Base-by-base conservation (phyloP, 2,329 filamentous ascomycete genomes). In the Monosporascus ibericus region DNA sequence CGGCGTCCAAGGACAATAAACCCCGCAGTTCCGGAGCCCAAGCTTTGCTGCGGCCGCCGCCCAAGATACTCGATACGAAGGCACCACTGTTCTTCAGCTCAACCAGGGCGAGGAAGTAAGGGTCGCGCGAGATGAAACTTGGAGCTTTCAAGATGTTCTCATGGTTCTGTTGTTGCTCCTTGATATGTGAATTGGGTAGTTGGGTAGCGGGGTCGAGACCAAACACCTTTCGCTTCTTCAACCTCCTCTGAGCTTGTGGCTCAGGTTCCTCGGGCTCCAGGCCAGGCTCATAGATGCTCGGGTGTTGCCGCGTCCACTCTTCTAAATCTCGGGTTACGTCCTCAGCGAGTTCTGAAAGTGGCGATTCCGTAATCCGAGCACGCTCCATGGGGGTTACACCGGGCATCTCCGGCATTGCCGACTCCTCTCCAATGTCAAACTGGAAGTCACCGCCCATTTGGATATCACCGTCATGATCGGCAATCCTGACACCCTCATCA, bases 11-110 rank as follows among this genome's bases (percentile, higher is more conserved):
- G 1, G 91, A 95, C n/a, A 97, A 76, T 63, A 99, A 84, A n/a
- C 88, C 90, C 55, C 90, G 86, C 20, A 99, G 79, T 71, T 99
- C 94, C 1, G 92, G 92, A 3, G 92, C 92, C 92, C 91, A 96
- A 42, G 82, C 83, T 59, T 82, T 80, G 60, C 85, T 86, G 57
- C 88, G 84, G 38, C 86, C 88, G 56, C 92, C 90, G 49, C 88
- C 86, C 72, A 96, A 85, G 57, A 96, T 86, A 62, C 84, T 92
- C 4, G 87, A 88, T 18, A 96, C 89, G 63, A 99, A 97, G 39
- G 85, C 89, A 50, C 94, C 92, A 50, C 82, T 90, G 72, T 88
- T 91, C 69, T 96, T 94, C 80, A 96, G 87, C 62, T 92, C 90
- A 76, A 96, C 87, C 22, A 99, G 75, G 36, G 90, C 89, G 30